A percentile compares a stretch with the other conserved stretches of the same genome.
These are phyloP conservation scores for Kwoniella bestiolae DNA, from an alignment of 768 basidiomycete species.

Conservation along the genomic window DNA sequence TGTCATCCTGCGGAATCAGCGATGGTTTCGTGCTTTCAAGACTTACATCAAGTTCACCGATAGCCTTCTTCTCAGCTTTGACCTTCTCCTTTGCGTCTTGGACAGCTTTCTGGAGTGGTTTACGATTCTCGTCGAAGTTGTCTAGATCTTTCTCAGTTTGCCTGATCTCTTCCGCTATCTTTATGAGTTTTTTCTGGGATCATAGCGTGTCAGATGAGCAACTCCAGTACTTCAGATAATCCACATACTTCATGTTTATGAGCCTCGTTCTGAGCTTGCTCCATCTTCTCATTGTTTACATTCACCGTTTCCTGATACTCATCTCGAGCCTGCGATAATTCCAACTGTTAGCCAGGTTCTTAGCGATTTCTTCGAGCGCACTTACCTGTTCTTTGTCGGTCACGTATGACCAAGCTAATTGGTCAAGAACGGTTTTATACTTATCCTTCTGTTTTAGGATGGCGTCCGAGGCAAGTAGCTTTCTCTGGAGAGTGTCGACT, in stretches of 20 bases:
- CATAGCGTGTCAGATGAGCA: not conserved
- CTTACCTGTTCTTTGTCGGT: conserved; percentile 58
- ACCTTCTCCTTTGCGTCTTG: conserved; percentile 4
- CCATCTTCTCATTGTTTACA: conserved; percentile 42
- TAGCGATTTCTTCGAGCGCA: too few relatives aligned
- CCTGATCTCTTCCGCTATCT: conserved; percentile 9
- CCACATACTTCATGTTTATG: conserved; percentile 53
- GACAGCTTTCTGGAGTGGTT: conserved; percentile 16
- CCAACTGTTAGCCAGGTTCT: too few relatives aligned
- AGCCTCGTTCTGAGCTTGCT: conserved; percentile 58
- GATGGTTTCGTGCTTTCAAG: not conserved
- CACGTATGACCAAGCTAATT: conserved; percentile 81
- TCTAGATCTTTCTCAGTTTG: conserved; percentile 8
- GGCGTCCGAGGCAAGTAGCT: conserved; percentile 74
- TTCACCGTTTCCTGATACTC: not conserved
- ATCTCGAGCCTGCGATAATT: conserved; percentile 1
- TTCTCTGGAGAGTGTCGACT: conserved; percentile 65
- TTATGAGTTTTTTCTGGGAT: conserved; percentile 8
- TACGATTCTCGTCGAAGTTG: conserved; percentile 9
- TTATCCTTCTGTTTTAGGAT: conserved; percentile 72
- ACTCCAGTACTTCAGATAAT: not conserved
- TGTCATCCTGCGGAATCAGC: conserved; percentile 64
- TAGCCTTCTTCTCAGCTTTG: conserved; percentile 6
- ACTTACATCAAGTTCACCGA: conserved; percentile 19
- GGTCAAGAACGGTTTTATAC: conserved; percentile 72